A percentile compares a stretch with the other conserved stretches of the same genome.
phyloP scores from a whole-genome alignment of 2,329 filamentous ascomycete species.

The Phialemoniopsis sp. region DNA sequence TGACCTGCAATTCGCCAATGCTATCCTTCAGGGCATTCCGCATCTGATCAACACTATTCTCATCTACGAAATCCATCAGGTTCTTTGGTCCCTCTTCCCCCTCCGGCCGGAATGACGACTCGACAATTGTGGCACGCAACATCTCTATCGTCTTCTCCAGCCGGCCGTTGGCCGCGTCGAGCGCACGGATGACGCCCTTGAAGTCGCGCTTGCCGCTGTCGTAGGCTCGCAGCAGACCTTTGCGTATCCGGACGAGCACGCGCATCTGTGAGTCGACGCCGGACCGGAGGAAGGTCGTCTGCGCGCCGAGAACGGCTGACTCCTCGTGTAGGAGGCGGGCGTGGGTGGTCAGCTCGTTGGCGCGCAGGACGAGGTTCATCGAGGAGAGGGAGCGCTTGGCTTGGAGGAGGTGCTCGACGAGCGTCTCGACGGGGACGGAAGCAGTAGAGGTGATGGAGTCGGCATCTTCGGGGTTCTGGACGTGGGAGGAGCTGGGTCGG shows the following conservation, averaged over 20 bases:
- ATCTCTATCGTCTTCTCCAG: conserved; percentile 64
- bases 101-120: conserved; percentile 56
- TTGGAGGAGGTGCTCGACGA: conserved; percentile 79
- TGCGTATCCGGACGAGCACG: conserved; percentile 46
- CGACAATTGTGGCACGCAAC: conserved; percentile 60
- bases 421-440: conserved; percentile 60
- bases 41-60: conserved; percentile 62
- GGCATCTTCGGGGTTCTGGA: background rate
- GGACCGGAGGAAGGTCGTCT: conserved; percentile 62
- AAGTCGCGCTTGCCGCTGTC: conserved; percentile 57
- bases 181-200: conserved; percentile 53
- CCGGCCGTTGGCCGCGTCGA: conserved; percentile 63
- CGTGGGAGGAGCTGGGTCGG: conserved; percentile 1
- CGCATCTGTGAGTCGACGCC: conserved; percentile 55
- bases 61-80: conserved; percentile 74
- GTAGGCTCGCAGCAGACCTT: conserved; percentile 49
- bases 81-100: conserved; percentile 53
- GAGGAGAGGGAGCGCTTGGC: conserved; percentile 85
- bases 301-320: conserved; percentile 66
- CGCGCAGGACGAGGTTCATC: conserved; percentile 77
- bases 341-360: conserved; percentile 77
- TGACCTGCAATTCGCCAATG: conserved; percentile 66
- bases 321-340: conserved; percentile 76
- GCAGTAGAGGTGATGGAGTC: conserved; percentile 25
- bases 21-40: conserved; percentile 63